These are phyloP conservation scores for Aspergillus incahuasiensis DNA, from an alignment of 495 filamentous ascomycete species.

Conservation along the genomic window DNA sequence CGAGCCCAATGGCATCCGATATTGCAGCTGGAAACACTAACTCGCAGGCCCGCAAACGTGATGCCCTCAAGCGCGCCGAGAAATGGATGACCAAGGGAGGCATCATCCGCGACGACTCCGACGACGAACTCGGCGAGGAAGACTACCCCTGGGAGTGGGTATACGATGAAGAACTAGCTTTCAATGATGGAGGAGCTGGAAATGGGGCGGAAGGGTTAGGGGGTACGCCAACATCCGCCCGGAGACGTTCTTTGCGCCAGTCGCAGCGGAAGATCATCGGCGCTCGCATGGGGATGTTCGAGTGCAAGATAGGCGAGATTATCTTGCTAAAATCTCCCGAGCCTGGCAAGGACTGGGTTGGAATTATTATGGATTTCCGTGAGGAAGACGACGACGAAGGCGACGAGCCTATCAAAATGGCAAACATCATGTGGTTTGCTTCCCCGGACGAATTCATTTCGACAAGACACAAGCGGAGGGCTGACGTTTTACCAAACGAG, in stretches of 20 bases:
- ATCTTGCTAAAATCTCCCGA: slow-evolving; percentile 83
- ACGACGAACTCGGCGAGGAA: slow-evolving; percentile 83
- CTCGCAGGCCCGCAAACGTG: slow-evolving; percentile 16
- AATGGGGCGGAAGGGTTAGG: slow-evolving; percentile 20
- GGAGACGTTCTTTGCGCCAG: slow-evolving; percentile 30
- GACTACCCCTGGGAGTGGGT: slow-evolving; percentile 94
- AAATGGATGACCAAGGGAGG: slow-evolving; percentile 61
- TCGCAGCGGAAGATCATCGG: slow-evolving; percentile 58
- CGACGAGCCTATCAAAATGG: slow-evolving; percentile 48
- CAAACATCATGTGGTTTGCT: slow-evolving; percentile 88
- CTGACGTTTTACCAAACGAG: slow-evolving; percentile 82
- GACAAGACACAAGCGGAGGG: slow-evolving; percentile 73
- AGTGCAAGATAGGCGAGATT: slow-evolving; percentile 74
- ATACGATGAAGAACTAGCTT: slow-evolving; percentile 48
- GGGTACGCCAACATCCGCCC: slow-evolving; percentile 33
- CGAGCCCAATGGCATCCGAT: slow-evolving; percentile 18
- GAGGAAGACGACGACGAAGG: slow-evolving; percentile 58
- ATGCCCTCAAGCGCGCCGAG: slow-evolving; percentile 46
- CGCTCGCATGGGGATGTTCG: slow-evolving; percentile 80
- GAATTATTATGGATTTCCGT: slow-evolving; percentile 74
- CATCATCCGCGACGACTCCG: slow-evolving; percentile 77
- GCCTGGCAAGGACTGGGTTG: slow-evolving; percentile 81
- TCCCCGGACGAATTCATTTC: slow-evolving; percentile 77
- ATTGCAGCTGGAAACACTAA: slow-evolving; percentile 16
- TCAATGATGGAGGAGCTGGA: slow-evolving; percentile 18